Evolutionary conservation across 345 rosid genomes (phyloP).

Genomic region (Eucalyptus curtisii): DNA sequence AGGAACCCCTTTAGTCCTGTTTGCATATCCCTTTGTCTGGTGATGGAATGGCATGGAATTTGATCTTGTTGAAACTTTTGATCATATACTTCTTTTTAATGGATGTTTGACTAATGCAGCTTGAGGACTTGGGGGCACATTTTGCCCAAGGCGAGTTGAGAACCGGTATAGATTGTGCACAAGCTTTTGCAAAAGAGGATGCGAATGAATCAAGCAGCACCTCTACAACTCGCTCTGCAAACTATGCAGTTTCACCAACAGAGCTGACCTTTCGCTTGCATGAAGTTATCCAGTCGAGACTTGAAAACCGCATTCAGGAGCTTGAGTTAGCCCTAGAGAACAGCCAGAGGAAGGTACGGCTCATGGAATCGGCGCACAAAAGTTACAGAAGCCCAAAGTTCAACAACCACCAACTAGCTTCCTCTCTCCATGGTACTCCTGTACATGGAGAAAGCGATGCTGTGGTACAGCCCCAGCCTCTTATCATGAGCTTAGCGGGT

Average conservation of each 20-base stretch:
- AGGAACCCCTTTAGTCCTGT: background rate
- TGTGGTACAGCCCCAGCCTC: slow-evolving; percentile 16
- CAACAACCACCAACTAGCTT: slow-evolving; percentile 2
- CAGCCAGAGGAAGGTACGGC: slow-evolving; percentile 55
- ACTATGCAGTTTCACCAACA: slow-evolving; percentile 65
- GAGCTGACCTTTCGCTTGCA: slow-evolving; percentile 65
- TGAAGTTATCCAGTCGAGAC: slow-evolving; percentile 53
- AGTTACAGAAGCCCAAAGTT: slow-evolving; percentile 16
- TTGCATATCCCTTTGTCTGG: background rate
- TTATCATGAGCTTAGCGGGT: slow-evolving; percentile 60
- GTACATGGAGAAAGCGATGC: slow-evolving; percentile 4
- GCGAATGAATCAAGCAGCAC: slow-evolving; percentile 48
- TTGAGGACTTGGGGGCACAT: slow-evolving; percentile 44
- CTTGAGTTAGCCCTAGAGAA: slow-evolving; percentile 65
- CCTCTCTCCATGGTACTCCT: slow-evolving; percentile 8
- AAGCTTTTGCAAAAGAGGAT: slow-evolving; percentile 13
- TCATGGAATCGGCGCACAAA: slow-evolving; percentile 34
- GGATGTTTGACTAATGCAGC: slow-evolving; percentile 19
- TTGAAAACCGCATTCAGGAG: slow-evolving; percentile 50
- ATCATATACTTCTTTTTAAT: background rate
- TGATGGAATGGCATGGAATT: background rate
- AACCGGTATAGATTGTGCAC: slow-evolving; percentile 10
- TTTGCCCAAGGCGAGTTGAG: slow-evolving; percentile 60
- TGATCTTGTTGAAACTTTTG: background rate
- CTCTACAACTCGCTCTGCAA: slow-evolving; percentile 32